Evolutionary conservation across 148 eudicot genomes (phyloP), one percentile per base, ranked within the genome.

Genomic region (Vaccinium myrtillus): DNA sequence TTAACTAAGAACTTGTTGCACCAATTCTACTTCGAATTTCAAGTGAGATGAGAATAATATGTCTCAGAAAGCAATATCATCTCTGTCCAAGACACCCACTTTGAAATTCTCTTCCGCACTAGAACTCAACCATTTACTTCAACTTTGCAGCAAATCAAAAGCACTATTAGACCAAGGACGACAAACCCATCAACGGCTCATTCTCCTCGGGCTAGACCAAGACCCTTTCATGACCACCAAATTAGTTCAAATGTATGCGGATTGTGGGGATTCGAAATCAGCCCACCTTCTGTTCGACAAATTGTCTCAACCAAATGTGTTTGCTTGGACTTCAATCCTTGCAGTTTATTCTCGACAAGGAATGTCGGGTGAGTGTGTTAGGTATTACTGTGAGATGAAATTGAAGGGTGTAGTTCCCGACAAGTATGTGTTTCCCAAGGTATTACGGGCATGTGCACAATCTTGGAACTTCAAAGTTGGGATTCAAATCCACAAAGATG

Each of bases 231-330:
- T 90, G 59, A 65, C 77, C 87, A 92, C 92, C 79, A 90, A 92
- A 83, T 86, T 90, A 77, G 82, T 90, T 4, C 91, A 90, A 63
- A 53, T 86, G 59, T 90, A 88, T 56, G 85, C 87, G 0, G 89
- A 89, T 63, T 88, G 87, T 78, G 85, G 87, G 30, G 81, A 84
- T 77, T 77, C 84, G 46, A 39, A 19, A 49, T 85, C 83, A 53
- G 91, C 94, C 87, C 89, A 81, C 74, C 50, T 79, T 13, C 51
- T 89, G 91, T 92, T 92, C 78, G 94, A 86, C 46, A 69, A 59
- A 89, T 78, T 92, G 83, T 32, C 89, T 55, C 86, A 90, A 73
- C 90, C 87, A 85, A 92, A 90, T 82, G 91, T 92, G 1, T 90
- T 85, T 43, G 88, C 93, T 18, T 92, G 90, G 90, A 90, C 93